Conservation (phyloP, 2,329 filamentous ascomycete genomes). For the Drechmeria coniospora region DNA sequence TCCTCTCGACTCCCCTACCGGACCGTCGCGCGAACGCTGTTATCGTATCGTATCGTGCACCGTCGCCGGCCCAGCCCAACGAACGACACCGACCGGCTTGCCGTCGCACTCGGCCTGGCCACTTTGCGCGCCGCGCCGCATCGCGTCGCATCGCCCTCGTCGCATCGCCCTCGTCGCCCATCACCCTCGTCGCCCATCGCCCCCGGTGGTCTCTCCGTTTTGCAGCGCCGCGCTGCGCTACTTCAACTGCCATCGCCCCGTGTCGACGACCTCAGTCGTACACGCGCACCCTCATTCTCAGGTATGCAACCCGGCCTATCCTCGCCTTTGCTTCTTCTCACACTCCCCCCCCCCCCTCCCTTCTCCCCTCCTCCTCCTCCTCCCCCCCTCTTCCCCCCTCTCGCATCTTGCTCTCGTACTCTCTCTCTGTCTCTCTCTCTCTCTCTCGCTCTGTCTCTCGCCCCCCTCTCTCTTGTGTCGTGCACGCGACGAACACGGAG, state of each 20-base stretch:
- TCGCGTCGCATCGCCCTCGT: not conserved
- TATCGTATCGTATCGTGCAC: not conserved
- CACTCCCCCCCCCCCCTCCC: too few relatives aligned
- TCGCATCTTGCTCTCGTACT: not conserved
- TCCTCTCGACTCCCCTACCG: not conserved
- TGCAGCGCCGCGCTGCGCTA: too few relatives aligned
- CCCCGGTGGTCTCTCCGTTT: not conserved
- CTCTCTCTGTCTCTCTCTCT: slow-evolving; percentile 1
- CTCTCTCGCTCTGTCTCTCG: not conserved
- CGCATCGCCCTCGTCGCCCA: not conserved
- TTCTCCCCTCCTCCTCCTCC: not conserved
- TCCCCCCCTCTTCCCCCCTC: not conserved
- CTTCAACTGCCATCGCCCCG: too few relatives aligned
- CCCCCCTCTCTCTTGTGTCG: too few relatives aligned
- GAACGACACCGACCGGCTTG: slow-evolving; percentile 1
- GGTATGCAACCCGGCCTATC: too few relatives aligned
- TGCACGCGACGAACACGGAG: too few relatives aligned
- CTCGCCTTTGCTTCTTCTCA: too few relatives aligned
- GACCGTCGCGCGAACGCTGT: not conserved
- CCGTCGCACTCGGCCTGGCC: not conserved
- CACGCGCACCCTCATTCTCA: too few relatives aligned
- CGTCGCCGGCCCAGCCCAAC: not conserved
- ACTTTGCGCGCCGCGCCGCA: not conserved
- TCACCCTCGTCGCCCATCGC: not conserved
- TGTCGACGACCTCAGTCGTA: too few relatives aligned